Conservation (phyloP, 2,329 filamentous ascomycete species). For the Pseudogymnoascus sp. region DNA sequence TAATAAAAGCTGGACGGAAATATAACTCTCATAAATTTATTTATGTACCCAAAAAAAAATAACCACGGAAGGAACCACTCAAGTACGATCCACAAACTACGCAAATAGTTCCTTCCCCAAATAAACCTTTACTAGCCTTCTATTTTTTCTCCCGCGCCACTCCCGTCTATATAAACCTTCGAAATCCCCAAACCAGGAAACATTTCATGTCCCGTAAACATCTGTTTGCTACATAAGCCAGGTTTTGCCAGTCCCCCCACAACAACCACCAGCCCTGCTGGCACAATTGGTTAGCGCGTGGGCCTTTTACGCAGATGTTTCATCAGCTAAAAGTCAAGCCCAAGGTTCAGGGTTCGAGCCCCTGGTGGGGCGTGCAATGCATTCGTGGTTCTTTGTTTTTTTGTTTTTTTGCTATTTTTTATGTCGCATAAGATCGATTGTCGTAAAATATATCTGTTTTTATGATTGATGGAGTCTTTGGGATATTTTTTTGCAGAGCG, state of each 20-base stretch:
- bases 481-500: background rate
- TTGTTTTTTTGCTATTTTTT: too few species aligned
- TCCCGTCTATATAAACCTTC: background rate
- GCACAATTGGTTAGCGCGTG: constrained; percentile 9
- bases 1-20: background rate
- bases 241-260: background rate
- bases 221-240: background rate
- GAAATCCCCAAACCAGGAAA: background rate
- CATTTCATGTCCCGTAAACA: background rate
- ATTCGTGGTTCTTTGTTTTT: background rate
- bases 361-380: background rate
- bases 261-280: constrained; percentile 6
- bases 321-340: constrained; percentile 4
- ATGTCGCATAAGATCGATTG: background rate
- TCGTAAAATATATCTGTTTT: background rate
- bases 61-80: background rate
- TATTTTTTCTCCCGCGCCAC: background rate
- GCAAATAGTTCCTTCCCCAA: background rate
- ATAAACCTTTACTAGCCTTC: background rate
- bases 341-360: constrained; percentile 8
- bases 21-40: background rate
- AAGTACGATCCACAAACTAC: background rate
- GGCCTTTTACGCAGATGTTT: constrained; percentile 4
- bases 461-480: background rate
- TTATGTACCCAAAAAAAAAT: background rate